Evolutionary conservation across 345 rosid genomes (phyloP).

Genomic region (Lumnitzera littorea): DNA sequence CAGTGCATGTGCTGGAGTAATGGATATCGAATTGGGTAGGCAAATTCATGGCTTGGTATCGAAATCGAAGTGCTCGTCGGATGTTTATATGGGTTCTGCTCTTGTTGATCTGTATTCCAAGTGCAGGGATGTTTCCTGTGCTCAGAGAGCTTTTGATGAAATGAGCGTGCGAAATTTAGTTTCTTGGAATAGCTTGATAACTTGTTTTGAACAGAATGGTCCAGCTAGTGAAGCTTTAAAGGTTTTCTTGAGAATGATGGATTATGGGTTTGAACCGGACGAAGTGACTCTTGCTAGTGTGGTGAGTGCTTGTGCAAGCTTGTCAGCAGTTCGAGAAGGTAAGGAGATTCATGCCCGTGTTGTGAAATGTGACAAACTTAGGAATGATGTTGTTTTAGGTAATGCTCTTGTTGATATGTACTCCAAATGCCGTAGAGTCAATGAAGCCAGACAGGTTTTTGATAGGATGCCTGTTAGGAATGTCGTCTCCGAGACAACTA

Average conservation of each 20-base stretch:
- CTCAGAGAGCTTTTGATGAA: conserved; percentile 51
- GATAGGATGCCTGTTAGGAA: conserved; percentile 56
- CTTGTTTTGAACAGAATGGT: conserved; percentile 85
- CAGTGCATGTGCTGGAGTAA: conserved; percentile 57
- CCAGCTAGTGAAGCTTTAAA: conserved; percentile 53
- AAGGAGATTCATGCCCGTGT: conserved; percentile 58
- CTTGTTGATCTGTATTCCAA: conserved; percentile 81
- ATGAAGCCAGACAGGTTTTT: conserved; percentile 61
- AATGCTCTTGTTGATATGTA: conserved; percentile 87
- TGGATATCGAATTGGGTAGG: conserved; percentile 37
- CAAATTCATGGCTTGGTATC: conserved; percentile 68
- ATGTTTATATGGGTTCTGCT: conserved; percentile 75
- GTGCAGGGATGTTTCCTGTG: conserved; percentile 48
- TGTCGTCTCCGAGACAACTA: conserved; percentile 69
- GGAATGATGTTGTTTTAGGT: conserved; percentile 62
- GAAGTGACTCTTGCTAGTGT: conserved; percentile 82
- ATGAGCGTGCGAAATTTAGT: conserved; percentile 57
- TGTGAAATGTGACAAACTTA: conserved; percentile 37
- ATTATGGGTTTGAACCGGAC: conserved; percentile 45
- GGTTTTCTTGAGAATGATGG: conserved; percentile 56
- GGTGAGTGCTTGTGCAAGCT: conserved; percentile 77
- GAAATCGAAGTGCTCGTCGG: conserved; percentile 30
- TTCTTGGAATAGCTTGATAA: conserved; percentile 88
- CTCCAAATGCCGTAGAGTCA: conserved; percentile 48
- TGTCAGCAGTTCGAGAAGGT: conserved; percentile 50